Base-by-base conservation (phyloP, 495 filamentous ascomycete species). In the Penicillium pancosmium region DNA sequence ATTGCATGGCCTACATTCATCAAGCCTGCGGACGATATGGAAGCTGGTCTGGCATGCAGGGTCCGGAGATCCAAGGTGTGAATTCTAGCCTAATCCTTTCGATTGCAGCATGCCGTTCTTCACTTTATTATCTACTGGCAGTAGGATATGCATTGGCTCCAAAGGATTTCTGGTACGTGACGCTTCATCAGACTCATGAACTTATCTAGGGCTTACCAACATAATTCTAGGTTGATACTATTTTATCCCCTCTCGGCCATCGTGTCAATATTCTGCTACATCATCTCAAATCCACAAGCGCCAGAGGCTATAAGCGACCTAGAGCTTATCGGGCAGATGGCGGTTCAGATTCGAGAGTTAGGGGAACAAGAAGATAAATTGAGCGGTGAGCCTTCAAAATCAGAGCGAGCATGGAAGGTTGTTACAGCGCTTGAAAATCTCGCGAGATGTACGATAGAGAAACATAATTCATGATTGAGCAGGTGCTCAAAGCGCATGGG, bases 1-100 rank as follows among this genome's bases (percentile, higher is more conserved):
- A 73, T 31, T 62, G 71, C 13, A 56, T 77, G 43, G 62, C 67
- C 2, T 69, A 64, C 8, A 75, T 77, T 40, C 74, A 76, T 55
- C 57, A 64, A 21, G 73, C 73, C 5, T 71, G 66, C 5, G 66
- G 67, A 0, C 19, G 70, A 15, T 73, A 65, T 52, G 38, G 59
- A 11, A 55, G 67, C 6, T 62, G 41, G 57, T 50, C n/a, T 1
- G 43, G 55, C 1, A 47, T 50, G 23, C 56, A 54, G 18, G 62
- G 62, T 54, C 60, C 60, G 25, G 48, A 40, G 35, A 60, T 58
- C 40, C 51, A 60, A 53, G 71, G 71, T 4, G 60, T 77, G 9
- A 63, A 57, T 10, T 71, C 70, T 1, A 76, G 73, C 16, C 47
- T 76, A 18, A 55, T 55, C 0, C 43, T 77, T 2, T 60, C 65